Base-by-base conservation (phyloP, 352 stramenopile species). In the Globisporangium apiculatum region DNA sequence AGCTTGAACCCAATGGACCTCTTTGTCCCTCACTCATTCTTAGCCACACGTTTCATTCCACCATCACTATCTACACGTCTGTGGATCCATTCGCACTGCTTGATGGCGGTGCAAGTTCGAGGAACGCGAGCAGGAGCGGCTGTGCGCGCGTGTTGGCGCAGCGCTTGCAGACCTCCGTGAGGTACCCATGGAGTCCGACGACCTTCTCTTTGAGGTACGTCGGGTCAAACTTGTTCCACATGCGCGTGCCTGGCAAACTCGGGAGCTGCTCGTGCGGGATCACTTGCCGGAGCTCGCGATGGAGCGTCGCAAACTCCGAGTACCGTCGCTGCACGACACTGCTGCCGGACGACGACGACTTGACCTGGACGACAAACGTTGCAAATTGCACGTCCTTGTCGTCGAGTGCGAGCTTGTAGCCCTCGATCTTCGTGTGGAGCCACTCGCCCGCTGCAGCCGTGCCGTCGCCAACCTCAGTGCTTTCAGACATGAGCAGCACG, bases 171-270 rank as follows among this genome's bases (percentile, higher is more conserved):
- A 92, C 65, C 58, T 88, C 76, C 9, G 72, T 78, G 10, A 92
- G 60, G 65, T 92, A 92, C 5, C 75, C 75, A 40, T 89, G 80
- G 37, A 92, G 70, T 3, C 56, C 73, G 10, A 90, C 76, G 2
- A 79, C 79, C 57, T 92, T 92, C 42, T 90, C 68, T 58, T 90
- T 92, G 38, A 94, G 54, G 60, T 94, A 94, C 8, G 69, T 73
- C 3, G 82, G 76, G 15, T 94, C 85, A 43, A 93, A 87, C 60
- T 92, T 92, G 70, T 81, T 86, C 82, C 82, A 94, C 66, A 94
- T 83, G 42, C 85, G 72, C 14, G 85, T 93, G 3, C 73, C 61
- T 0, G 85, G 85, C 40, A 94, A 65, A 4, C 64, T 57, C 18
- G 84, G 84, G 36, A 94, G 67, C 50, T 94, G 81, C 50, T 92